phyloP scores from a whole-genome alignment of 2,329 filamentous ascomycete genomes.

The Fusarium nodosum region DNA sequence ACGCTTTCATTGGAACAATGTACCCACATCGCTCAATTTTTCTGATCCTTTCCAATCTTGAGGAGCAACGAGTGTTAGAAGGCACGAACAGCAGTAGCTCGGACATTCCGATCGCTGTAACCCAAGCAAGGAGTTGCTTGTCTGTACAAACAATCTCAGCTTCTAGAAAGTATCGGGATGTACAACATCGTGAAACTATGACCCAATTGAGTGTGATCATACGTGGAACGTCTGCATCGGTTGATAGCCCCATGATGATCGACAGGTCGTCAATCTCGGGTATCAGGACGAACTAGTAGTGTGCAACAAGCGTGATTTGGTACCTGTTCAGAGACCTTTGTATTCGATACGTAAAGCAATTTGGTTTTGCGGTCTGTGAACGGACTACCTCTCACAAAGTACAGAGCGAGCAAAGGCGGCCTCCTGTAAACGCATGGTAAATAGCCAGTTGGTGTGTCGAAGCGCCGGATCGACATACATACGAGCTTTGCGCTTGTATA shows the following conservation, averaged over 20 bases:
- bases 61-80: conserved; percentile 37
- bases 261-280: conserved; percentile 51
- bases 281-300: conserved; percentile 44
- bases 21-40: conserved; percentile 31
- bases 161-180: conserved; percentile 44
- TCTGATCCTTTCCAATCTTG: conserved; percentile 45
- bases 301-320: conserved; percentile 25
- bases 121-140: conserved; percentile 29
- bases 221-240: conserved; percentile 36
- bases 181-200: conserved; percentile 33
- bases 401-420: not conserved
- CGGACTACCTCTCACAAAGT: not conserved
- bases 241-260: conserved; percentile 46
- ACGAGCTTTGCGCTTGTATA: conserved; percentile 25
- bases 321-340: conserved; percentile 7
- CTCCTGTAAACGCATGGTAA: conserved; percentile 5
- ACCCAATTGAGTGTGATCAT: conserved; percentile 36
- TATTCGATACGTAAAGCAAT: conserved; percentile 27
- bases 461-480: conserved; percentile 39
- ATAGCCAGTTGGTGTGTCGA: conserved; percentile 8
- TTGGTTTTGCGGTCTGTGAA: not conserved
- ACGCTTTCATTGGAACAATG: conserved; percentile 28
- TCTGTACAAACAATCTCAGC: conserved; percentile 15
- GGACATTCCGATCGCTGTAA: conserved; percentile 34
- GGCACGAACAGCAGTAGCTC: conserved; percentile 25